Evolutionary conservation across 768 basidiomycete genomes (phyloP).

Genomic region (Boletus edulis): DNA sequence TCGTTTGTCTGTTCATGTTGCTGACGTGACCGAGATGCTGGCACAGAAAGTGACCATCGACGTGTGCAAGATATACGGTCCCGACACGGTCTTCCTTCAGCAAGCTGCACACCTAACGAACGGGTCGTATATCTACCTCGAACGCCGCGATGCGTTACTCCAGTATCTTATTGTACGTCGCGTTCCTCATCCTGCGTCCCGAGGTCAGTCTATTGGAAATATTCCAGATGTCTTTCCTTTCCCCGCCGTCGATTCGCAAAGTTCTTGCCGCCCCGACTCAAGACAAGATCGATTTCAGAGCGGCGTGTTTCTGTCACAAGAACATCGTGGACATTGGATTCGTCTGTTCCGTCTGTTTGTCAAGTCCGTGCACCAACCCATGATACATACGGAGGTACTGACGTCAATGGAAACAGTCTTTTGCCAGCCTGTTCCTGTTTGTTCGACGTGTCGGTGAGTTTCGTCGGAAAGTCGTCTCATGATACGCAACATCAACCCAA

Average conservation of each 20-base stretch:
- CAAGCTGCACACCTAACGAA: slow-evolving; percentile 96
- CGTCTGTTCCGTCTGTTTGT: slow-evolving; percentile 97
- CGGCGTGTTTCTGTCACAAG: slow-evolving; percentile 99
- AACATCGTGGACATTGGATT: slow-evolving; percentile 95
- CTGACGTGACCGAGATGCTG: slow-evolving; percentile 24
- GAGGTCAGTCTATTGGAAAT: neutral
- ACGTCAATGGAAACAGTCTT: slow-evolving; percentile 58
- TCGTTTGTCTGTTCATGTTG: neutral
- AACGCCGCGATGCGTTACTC: slow-evolving; percentile 80
- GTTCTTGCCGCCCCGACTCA: slow-evolving; percentile 85
- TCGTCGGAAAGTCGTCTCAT: slow-evolving; percentile 1
- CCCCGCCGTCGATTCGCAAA: slow-evolving; percentile 68
- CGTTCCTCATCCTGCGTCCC: neutral
- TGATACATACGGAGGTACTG: slow-evolving; percentile 1
- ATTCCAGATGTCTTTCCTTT: slow-evolving; percentile 78
- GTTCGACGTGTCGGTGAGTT: slow-evolving; percentile 87
- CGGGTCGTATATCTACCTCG: slow-evolving; percentile 87
- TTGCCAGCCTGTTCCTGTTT: slow-evolving; percentile 90
- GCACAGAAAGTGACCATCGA: slow-evolving; percentile 93
- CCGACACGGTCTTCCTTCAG: slow-evolving; percentile 93
- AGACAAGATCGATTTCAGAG: slow-evolving; percentile 94
- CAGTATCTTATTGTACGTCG: slow-evolving; percentile 78
- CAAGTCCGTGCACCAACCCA: slow-evolving; percentile 57
- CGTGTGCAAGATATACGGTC: slow-evolving; percentile 86
- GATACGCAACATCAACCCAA: neutral